Percentiles rank a stretch among this genome's conserved stretches.
phyloP scores from a whole-genome alignment of 495 filamentous ascomycete species.

The Daldinia loculata region DNA sequence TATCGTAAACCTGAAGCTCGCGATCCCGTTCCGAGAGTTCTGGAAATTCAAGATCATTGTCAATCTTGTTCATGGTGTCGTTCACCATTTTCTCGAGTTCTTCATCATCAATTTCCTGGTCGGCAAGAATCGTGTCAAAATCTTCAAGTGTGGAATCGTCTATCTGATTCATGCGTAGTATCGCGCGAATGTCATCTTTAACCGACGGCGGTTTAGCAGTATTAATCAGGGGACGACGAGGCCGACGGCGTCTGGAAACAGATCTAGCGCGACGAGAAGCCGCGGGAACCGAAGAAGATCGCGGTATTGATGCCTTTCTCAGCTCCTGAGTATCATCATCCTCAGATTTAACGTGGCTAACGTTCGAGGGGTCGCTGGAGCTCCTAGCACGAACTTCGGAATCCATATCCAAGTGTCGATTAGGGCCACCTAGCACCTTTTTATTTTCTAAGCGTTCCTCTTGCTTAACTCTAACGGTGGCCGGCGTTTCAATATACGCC shows the following conservation, averaged over 20 bases:
- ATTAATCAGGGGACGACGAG: constrained; percentile 55
- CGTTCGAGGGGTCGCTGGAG: constrained; percentile 24
- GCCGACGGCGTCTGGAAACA: constrained; percentile 47
- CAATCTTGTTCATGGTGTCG: constrained; percentile 47
- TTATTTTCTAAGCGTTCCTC: constrained; percentile 18
- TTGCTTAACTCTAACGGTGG: constrained; percentile 51
- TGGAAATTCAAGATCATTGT: constrained; percentile 46
- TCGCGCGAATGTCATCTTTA: constrained; percentile 59
- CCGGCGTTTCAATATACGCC: constrained; percentile 63
- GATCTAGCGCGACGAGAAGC: constrained; percentile 42
- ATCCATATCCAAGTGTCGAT: constrained; percentile 3
- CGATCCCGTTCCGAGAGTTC: constrained; percentile 50
- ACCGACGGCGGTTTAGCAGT: constrained; percentile 58
- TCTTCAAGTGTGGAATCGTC: constrained; percentile 66
- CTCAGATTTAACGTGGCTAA: constrained; percentile 2
- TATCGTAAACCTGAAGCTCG: constrained; percentile 62
- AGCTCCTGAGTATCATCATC: background rate
- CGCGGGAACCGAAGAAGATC: constrained; percentile 41
- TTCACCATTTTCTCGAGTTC: constrained; percentile 42
- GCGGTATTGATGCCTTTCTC: constrained; percentile 17
- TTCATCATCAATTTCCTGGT: constrained; percentile 38
- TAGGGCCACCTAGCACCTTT: background rate
- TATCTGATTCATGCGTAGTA: constrained; percentile 56
- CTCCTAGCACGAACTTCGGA: constrained; percentile 19
- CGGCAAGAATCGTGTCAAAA: constrained; percentile 52